Conservation (phyloP, 148 eudicot genomes). For the Suaeda aralocaspica region DNA sequence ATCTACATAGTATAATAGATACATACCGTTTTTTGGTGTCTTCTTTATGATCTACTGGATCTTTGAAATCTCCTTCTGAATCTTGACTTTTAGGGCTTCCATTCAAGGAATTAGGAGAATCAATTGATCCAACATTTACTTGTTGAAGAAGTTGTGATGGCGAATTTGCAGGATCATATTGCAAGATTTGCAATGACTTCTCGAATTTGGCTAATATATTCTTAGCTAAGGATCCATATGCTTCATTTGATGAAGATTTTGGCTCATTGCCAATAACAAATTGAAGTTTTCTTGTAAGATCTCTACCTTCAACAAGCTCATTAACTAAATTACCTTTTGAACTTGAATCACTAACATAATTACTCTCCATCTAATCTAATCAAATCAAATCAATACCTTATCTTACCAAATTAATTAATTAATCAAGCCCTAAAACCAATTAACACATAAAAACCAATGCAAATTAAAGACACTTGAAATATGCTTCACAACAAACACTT, state of each 20-base stretch:
- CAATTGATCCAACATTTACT: not conserved
- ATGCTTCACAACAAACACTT: not conserved
- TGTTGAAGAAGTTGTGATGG: not conserved
- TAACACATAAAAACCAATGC: no score
- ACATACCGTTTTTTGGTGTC: conserved; percentile 19
- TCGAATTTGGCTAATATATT: conserved; percentile 25
- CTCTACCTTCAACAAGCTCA: conserved; percentile 32
- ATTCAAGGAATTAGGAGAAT: conserved; percentile 25
- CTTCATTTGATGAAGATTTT: conserved; percentile 16
- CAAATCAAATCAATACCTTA: not conserved
- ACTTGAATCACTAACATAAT: conserved; percentile 6
- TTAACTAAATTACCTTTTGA: conserved; percentile 16
- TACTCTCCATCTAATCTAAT: conserved; percentile 20
- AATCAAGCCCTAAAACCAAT: not conserved
- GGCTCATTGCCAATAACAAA: conserved; percentile 12
- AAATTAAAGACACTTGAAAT: no score
- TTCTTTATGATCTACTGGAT: conserved; percentile 12
- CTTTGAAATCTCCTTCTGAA: conserved; percentile 26
- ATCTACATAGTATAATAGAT: no score
- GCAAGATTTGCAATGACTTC: conserved; percentile 23
- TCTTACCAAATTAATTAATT: not conserved
- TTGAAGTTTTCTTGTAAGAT: conserved; percentile 27
- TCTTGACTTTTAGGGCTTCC: conserved; percentile 33
- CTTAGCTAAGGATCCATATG: conserved; percentile 18
- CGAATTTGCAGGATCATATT: conserved; percentile 3